A percentile compares a stretch with the other conserved stretches of the same genome.
phyloP scores from a whole-genome alignment of 805 yeast species.

The Kazachstania psychrophila region DNA sequence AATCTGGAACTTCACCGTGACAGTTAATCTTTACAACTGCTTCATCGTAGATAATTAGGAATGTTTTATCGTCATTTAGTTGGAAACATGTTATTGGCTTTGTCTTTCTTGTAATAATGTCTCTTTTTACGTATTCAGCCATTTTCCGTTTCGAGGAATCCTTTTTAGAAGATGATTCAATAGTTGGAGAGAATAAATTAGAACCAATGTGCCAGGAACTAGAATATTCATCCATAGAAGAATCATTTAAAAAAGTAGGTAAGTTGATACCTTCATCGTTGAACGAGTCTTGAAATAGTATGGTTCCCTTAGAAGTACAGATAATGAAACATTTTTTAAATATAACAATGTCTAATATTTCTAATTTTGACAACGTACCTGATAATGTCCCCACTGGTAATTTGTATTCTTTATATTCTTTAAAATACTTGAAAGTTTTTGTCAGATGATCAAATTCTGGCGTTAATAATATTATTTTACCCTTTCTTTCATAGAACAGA shows the following conservation, averaged over 20 bases:
- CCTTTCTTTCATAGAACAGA: conserved; percentile 48
- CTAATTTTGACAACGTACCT: conserved; percentile 43
- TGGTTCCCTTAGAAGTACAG: conserved; percentile 59
- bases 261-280: conserved; percentile 46
- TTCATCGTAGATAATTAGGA: conserved; percentile 58
- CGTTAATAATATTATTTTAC: conserved; percentile 35
- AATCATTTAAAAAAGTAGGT: conserved; percentile 47
- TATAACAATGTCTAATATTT: conserved; percentile 50
- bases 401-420: conserved; percentile 47
- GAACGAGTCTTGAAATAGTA: conserved; percentile 44
- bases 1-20: conserved; percentile 42
- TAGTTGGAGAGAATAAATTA: conserved; percentile 14
- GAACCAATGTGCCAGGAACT: conserved; percentile 14
- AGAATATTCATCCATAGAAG: conserved; percentile 7
- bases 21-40: conserved; percentile 60
- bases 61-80: conserved; percentile 43
- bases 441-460: conserved; percentile 30
- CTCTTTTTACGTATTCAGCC: conserved; percentile 32
- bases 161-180: conserved; percentile 18
- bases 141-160: conserved; percentile 25
- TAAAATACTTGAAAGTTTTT: conserved; percentile 25
- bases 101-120: conserved; percentile 29
- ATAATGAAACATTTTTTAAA: conserved; percentile 60
- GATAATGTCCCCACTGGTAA: conserved; percentile 41
- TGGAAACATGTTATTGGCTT: conserved; percentile 58